Evolutionary conservation across 2,329 filamentous ascomycete species (phyloP).

Genomic region (Leptoxyphium fumago): DNA sequence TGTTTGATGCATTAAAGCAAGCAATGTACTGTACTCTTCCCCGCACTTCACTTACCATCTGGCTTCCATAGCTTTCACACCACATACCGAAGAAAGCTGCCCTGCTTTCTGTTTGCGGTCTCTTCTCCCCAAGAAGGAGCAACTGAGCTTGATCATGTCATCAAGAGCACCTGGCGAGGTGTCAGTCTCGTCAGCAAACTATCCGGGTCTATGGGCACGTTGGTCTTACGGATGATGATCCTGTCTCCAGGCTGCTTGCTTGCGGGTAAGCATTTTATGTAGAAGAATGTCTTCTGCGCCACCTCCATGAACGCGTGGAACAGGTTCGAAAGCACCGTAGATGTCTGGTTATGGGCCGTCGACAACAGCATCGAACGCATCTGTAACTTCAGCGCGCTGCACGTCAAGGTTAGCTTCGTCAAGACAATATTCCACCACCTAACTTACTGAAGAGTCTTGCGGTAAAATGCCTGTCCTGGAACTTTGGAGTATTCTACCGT

Average conservation of each 20-base stretch:
- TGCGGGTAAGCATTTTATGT: conserved; percentile 43
- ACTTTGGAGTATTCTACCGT: conserved; percentile 61
- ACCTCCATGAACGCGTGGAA: conserved; percentile 61
- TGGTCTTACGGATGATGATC: conserved; percentile 44
- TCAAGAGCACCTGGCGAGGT: conserved; percentile 42
- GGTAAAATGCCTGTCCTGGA: conserved; percentile 64
- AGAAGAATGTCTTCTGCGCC: conserved; percentile 56
- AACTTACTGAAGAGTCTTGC: conserved; percentile 57
- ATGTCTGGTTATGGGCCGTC: conserved; percentile 56
- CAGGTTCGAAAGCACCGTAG: conserved; percentile 59
- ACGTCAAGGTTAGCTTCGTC: conserved; percentile 1
- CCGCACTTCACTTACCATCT: conserved; percentile 38
- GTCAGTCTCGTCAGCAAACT: too few relatives aligned
- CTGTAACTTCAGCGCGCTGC: conserved; percentile 62
- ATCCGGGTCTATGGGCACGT: neutral
- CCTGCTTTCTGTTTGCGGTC: conserved; percentile 23
- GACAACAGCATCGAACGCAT: conserved; percentile 75
- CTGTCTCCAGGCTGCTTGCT: conserved; percentile 40
- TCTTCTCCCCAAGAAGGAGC: conserved; percentile 45
- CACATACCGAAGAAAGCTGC: conserved; percentile 37
- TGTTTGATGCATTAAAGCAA: too few relatives aligned
- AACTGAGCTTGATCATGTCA: conserved; percentile 50
- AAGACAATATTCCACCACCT: neutral
- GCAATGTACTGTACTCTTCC: too few relatives aligned
- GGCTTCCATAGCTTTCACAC: conserved; percentile 45